Conservation (phyloP, 2,329 filamentous ascomycete species). For the Phyllachora maydis region DNA sequence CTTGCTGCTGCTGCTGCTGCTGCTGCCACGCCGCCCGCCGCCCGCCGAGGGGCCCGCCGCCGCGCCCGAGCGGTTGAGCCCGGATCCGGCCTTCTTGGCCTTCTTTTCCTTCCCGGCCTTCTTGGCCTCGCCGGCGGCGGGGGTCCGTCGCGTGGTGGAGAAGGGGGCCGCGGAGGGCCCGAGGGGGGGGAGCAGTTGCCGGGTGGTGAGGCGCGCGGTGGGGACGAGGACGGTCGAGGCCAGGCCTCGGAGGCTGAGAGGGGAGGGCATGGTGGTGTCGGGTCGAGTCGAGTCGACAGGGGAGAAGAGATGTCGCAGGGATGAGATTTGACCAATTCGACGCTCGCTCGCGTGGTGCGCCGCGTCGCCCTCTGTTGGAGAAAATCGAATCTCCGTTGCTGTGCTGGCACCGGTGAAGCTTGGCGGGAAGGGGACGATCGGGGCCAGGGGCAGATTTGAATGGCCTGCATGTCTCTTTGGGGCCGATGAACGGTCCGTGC, state of each 20-base stretch:
- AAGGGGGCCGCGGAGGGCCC: slow-evolving; percentile 1
- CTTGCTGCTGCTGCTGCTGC: slow-evolving; percentile 4
- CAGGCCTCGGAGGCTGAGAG: slow-evolving; percentile 5
- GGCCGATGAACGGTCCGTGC: too few species aligned
- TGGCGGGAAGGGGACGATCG: too few species aligned
- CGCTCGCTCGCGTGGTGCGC: too few species aligned
- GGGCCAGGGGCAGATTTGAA: too few species aligned
- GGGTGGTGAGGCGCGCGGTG: slow-evolving; percentile 1
- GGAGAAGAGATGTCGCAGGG: too few species aligned
- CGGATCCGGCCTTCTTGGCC: background rate
- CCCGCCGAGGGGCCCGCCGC: background rate
- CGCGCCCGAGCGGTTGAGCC: background rate
- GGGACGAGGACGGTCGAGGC: slow-evolving; percentile 4
- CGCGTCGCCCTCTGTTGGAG: too few species aligned
- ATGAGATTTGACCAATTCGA: too few species aligned
- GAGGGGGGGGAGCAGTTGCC: background rate
- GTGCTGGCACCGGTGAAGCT: too few species aligned
- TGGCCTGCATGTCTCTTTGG: too few species aligned
- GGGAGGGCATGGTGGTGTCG: slow-evolving; percentile 4
- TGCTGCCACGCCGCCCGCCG: too few species aligned
- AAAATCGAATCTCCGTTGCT: too few species aligned
- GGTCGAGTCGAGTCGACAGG: too few species aligned
- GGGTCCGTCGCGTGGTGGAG: slow-evolving; percentile 1
- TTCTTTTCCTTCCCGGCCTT: slow-evolving; percentile 1
- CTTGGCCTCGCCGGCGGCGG: slow-evolving; percentile 1